Evolutionary conservation across 352 stramenopile genomes (phyloP), one percentile per base, ranked within the genome.

Genomic region (Pythium guiyangense): DNA sequence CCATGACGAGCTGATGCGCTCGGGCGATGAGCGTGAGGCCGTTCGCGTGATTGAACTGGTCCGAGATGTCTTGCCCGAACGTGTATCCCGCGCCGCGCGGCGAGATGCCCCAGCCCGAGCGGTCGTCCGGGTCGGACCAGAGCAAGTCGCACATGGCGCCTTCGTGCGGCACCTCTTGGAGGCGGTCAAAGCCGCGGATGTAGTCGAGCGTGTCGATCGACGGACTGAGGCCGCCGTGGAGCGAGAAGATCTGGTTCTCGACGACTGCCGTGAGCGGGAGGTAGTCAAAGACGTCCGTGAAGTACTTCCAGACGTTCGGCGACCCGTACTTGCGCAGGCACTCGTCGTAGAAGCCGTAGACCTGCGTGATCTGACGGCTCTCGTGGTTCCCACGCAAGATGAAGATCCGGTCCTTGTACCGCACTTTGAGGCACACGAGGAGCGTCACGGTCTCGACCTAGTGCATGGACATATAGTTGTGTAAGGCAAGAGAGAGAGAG

Each of bases 261-360:
- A 99, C 88, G 6, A 98, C 73, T 26, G 95, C 96, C 14, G 95
- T 98, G 51, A 99, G 83, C 29, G 96, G 96, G 26, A 99, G 69
- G 65, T 98, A 98, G 77, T 99, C 95, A 54, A 97, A 97, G 10
- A 96, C 73, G 50, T 97, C 90, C 14, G 80, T 93, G 56, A 93
- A 94, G 58, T 79, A 77, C 57, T 81, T 81, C 75, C 75, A 85
- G 37, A 85, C 73, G 62, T 83, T 85, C 11, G 62, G 70, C 27
- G 58, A 98, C 53, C 97, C 97, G 73, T 99, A 99, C 81, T 99
- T 99, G 62, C 95, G 78, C 40, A 99, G 71, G 69, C 96, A 99
- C 84, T 99, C 97, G 69, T 99, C 96, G 72, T 99, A 99, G 77
- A 99, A 99, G 31, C 97, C 97, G 67, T 99, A 98, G 26, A 87